Evolutionary conservation across 164 flowering plant species (phyloP), one percentile per base, ranked within the genome.

Genomic region (Kingdonia uniflora): DNA sequence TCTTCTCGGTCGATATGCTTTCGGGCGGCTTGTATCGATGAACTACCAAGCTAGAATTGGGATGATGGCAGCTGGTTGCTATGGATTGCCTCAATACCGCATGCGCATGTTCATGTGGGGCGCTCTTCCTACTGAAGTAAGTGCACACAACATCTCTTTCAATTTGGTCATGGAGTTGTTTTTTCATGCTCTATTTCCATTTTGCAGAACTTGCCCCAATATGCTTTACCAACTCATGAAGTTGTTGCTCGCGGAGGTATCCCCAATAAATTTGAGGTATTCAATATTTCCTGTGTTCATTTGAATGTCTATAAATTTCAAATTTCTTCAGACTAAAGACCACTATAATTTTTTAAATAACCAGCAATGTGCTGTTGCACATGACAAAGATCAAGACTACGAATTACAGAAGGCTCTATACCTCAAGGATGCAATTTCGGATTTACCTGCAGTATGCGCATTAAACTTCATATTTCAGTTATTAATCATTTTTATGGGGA

Each of bases 71-170:
- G 96, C 98, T 11, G 98, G 96, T 0, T 68, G 75, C 35, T 87
- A 81, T 65, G 98, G 98, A 0, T 78, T 91, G 15, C 85, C 98
- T 3, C 96, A 87, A 26, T 83, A 71, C 62, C 81, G 98, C 0
- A 67, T 83, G 74, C 87, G 98, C 7, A 80, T 73, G 11, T 91
- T 91, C 51, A 25, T 91, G 2, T 87, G 98, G 97, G 97, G 95
- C 1, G 90, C 96, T 49, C 71, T 19, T n/a, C 80, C 82, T 13
- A 42, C 52, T 1, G 78, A 80, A 76, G 90, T 70, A 42, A 54
- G 14, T 42, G 16, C 14, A 15, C 25, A 23, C 17, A 15, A 19
- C 35, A 7, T 17, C 54, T 29, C 3, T 19, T n/a, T 4, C 12
- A 14, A 6, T 33, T 51, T 33, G 0, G 35, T 2, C 12, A 16